phyloP scores from a whole-genome alignment of 306 rosid species.

The Cicer cuneatum region DNA sequence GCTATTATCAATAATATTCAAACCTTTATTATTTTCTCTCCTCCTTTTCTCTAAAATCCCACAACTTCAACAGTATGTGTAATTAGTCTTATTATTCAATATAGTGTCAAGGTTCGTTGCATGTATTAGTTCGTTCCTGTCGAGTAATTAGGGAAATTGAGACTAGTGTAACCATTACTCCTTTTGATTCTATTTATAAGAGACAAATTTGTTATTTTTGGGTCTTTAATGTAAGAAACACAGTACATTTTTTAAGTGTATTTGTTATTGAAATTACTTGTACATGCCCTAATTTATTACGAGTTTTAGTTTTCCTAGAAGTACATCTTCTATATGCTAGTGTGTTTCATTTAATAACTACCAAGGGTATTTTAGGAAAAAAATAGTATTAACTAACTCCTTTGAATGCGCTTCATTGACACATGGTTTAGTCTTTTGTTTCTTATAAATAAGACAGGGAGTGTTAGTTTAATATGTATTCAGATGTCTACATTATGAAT shows the following conservation, averaged over 20 bases:
- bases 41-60: too few species aligned
- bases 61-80: too few species aligned
- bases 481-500: neutral
- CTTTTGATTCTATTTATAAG: neutral
- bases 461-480: neutral
- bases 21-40: too few species aligned
- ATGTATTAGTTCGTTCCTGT: constrained; percentile 9
- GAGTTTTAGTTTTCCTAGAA: too few species aligned
- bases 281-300: too few species aligned
- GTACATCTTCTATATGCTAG: neutral
- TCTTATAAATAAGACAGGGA: neutral
- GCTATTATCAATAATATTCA: too few species aligned
- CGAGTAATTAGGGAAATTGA: neutral
- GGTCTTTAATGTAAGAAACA: neutral
- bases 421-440: neutral
- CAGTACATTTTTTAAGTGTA: too few species aligned
- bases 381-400: too few species aligned
- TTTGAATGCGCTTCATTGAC: neutral
- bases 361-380: too few species aligned
- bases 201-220: neutral
- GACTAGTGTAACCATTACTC: constrained; percentile 13
- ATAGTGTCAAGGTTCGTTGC: constrained; percentile 7
- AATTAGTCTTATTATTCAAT: neutral
- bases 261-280: too few species aligned
- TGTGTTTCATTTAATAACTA: neutral